Conservation (phyloP, 345 rosid genomes). For the Hirschfeldia incana region DNA sequence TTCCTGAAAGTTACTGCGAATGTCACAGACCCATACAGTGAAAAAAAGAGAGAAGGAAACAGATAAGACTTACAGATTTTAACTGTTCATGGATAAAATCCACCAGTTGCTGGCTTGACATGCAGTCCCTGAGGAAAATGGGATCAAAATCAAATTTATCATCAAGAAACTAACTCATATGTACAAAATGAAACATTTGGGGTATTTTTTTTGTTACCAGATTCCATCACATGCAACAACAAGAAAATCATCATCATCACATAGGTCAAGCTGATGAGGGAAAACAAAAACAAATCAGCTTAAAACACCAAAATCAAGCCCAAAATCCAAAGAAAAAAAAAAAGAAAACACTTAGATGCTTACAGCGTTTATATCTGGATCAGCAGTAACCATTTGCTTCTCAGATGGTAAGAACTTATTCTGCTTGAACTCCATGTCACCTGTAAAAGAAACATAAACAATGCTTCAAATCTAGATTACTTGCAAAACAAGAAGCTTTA, state of each 20-base stretch:
- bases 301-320: not conserved
- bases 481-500: not conserved
- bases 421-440: conserved; percentile 82
- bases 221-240: conserved; percentile 86
- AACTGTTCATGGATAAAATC: conserved; percentile 69
- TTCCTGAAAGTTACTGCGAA: conserved; percentile 52
- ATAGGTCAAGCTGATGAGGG: conserved; percentile 61
- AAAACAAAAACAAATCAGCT: conserved; percentile 12
- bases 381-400: conserved; percentile 76
- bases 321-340: not conserved
- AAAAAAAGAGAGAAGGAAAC: not conserved
- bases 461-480: conserved; percentile 7
- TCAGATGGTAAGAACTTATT: conserved; percentile 65
- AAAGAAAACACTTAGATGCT: conserved; percentile 15
- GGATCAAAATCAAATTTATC: not conserved
- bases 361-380: conserved; percentile 75
- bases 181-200: not conserved
- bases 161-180: conserved; percentile 15
- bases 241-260: conserved; percentile 78
- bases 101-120: conserved; percentile 84
- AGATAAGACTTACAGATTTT: conserved; percentile 39
- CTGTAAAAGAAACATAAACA: conserved; percentile 39
- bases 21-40: conserved; percentile 11
- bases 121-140: conserved; percentile 63
- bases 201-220: conserved; percentile 45